Conservation (phyloP, 352 stramenopile genomes). For the Detonula confervacea region DNA sequence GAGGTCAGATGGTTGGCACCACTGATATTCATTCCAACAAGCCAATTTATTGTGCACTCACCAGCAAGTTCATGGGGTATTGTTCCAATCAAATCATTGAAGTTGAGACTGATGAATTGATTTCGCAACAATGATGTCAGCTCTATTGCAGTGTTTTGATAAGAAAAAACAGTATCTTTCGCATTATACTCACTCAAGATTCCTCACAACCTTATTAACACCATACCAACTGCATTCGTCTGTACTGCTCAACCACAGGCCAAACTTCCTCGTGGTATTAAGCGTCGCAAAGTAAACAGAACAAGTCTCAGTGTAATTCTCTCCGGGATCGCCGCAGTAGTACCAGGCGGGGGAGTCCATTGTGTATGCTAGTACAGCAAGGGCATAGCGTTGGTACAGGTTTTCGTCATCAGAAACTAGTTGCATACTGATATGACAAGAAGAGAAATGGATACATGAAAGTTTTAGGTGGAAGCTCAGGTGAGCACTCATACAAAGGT, state of each 20-base stretch:
- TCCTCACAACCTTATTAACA: slow-evolving; percentile 13
- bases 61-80: slow-evolving; percentile 35
- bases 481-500: too few relatives aligned
- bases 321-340: not conserved
- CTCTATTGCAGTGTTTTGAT: too few relatives aligned
- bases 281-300: not conserved
- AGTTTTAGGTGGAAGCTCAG: not conserved
- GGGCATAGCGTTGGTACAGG: slow-evolving; percentile 67
- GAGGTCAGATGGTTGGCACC: not conserved
- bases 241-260: not conserved
- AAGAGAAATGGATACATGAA: too few relatives aligned
- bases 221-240: not conserved
- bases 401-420: slow-evolving; percentile 43
- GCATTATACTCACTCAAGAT: not conserved
- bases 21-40: not conserved
- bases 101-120: slow-evolving; percentile 7
- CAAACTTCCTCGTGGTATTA: not conserved
- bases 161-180: not conserved
- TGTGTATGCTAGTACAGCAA: slow-evolving; percentile 25
- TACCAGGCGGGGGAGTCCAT: slow-evolving; percentile 35
- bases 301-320: not conserved
- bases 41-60: slow-evolving; percentile 7
- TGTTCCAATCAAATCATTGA: slow-evolving; percentile 24
- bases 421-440: slow-evolving; percentile 39
- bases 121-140: not conserved